Base-by-base conservation (phyloP, 352 stramenopile genomes). In the Globisporangium camurandrum region DNA sequence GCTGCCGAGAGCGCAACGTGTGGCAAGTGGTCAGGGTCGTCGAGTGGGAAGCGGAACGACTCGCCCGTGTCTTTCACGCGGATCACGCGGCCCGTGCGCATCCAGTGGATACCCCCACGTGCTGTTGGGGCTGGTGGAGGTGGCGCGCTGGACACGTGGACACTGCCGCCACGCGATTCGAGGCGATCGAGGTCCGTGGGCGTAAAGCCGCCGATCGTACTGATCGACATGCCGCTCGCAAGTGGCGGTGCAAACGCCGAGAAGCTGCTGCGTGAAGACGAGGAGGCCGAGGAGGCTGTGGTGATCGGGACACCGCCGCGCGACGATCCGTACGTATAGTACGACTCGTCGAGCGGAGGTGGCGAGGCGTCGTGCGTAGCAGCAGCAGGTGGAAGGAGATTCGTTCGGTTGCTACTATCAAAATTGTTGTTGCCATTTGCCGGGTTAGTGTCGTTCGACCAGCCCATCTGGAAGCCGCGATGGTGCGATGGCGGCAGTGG, bases 1-100 rank as follows among this genome's bases (percentile, higher is more conserved):
- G 63, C 58, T 0, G 59, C 39, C 12, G 59, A 58, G 20, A 83
- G 61, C 28, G 61, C 47, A 4, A 74, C 58, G 11, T 64, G 62
- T 7, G 77, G 72, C 41, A 88, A 46, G 53, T 86, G 62, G 44
- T 84, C 72, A n/a, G n/a, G n/a, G 3, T 61, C 53, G 9, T 86
- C 71, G n/a, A 89, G 53, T 17, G 78, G 78, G 49, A 89, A 89
- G 12, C 78, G 68, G 57, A 79, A 89, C 28, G 71, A 78, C 46
- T 84, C 69, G 43, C 75, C 73, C 12, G 75, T 84, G 45, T 87
- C 73, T 55, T 86, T 86, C 26, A 87, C 67, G 28, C 75, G 75
- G 36, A 89, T 82, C 19, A 86, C 56, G 46, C 78, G 78, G 1
- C 78, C 78, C 23, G 75, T 83, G 56, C 71, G 62, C 71, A 86